Conservation (phyloP, 2,329 filamentous ascomycete genomes). For the Arthrinium phaeospermum region DNA sequence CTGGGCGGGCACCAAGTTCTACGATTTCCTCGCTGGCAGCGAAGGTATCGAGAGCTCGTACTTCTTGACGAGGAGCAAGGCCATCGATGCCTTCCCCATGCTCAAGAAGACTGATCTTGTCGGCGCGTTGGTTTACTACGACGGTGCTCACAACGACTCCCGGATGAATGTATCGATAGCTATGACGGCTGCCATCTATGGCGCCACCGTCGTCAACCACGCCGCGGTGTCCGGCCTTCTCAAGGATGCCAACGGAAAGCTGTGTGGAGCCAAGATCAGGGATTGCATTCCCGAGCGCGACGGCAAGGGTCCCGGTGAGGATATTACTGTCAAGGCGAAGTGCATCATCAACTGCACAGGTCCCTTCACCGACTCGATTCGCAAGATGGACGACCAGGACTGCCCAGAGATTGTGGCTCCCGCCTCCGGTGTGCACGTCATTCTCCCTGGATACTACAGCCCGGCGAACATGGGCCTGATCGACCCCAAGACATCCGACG, state of each 20-base stretch:
- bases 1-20: conserved; percentile 79
- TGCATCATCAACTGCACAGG: conserved; percentile 89
- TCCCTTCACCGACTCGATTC: conserved; percentile 84
- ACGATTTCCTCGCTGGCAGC: conserved; percentile 83
- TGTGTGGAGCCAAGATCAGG: conserved; percentile 76
- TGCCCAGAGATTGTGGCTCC: conserved; percentile 83
- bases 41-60: conserved; percentile 91
- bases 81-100: conserved; percentile 88
- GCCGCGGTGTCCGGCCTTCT: conserved; percentile 78
- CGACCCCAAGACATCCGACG: conserved; percentile 85
- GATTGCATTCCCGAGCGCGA: conserved; percentile 72
- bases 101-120: conserved; percentile 79
- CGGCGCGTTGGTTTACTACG: conserved; percentile 87
- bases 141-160: conserved; percentile 90
- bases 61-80: conserved; percentile 85
- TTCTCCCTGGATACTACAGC: conserved; percentile 86
- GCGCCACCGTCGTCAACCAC: conserved; percentile 82
- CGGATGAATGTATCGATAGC: conserved; percentile 90
- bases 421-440: conserved; percentile 83
- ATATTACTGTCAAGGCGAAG: conserved; percentile 76
- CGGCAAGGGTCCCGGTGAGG: conserved; percentile 59
- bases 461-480: conserved; percentile 87
- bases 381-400: conserved; percentile 79
- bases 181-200: conserved; percentile 88
- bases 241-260: conserved; percentile 74